Percentiles rank a stretch among this genome's conserved stretches.
These are phyloP conservation scores for Nevesoporus exiguus DNA, from an alignment of 768 basidiomycete species.

Conservation along the genomic window DNA sequence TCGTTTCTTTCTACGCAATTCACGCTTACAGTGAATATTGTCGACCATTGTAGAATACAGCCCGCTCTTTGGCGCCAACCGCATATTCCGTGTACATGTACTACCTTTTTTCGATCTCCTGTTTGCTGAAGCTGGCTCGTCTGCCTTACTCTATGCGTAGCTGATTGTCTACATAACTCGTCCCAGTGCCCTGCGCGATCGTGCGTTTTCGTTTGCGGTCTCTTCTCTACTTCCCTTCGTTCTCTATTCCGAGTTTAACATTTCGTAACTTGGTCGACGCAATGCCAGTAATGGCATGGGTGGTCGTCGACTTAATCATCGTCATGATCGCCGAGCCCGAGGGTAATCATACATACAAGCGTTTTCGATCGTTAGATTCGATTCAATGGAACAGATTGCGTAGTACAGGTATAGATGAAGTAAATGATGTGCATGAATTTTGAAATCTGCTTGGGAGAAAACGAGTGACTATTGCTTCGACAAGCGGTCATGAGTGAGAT, in stretches of 20 bases:
- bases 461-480: neutral
- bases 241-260: neutral
- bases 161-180: slow-evolving; percentile 12
- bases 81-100: slow-evolving; percentile 33
- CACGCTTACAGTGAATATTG: slow-evolving; percentile 14
- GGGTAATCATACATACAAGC: neutral
- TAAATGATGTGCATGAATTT: neutral
- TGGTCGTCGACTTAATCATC: neutral
- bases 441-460: neutral
- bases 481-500: neutral
- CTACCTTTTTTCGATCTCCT: slow-evolving; percentile 4
- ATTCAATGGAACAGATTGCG: neutral
- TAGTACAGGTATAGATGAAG: neutral
- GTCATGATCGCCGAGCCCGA: neutral
- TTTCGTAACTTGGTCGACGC: neutral
- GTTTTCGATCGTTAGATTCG: neutral
- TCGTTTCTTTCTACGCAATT: neutral
- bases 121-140: neutral
- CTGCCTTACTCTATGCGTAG: slow-evolving; percentile 23
- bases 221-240: slow-evolving; percentile 6
- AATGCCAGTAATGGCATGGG: neutral
- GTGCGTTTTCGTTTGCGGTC: slow-evolving; percentile 6
- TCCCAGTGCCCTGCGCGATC: slow-evolving; percentile 2
- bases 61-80: slow-evolving; percentile 7
- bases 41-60: slow-evolving; percentile 24